Evolutionary conservation across 2,329 filamentous ascomycete genomes (phyloP).

Genomic region (Monosporascus sp.): DNA sequence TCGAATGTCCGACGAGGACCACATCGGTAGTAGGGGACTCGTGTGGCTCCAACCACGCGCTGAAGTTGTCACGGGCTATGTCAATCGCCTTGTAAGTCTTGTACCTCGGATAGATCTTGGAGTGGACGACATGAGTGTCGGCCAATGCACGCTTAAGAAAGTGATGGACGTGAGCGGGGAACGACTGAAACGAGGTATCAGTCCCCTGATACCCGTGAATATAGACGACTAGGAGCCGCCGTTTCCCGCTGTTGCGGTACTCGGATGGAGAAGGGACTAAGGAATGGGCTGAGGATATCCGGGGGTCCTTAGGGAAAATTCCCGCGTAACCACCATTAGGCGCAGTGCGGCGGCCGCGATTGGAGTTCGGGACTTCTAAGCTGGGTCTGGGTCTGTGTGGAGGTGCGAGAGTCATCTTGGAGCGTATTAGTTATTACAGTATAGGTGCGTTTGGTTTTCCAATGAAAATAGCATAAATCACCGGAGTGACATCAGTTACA

Average conservation of each 20-base stretch:
- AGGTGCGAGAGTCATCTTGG: not conserved
- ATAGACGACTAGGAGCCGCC: constrained; percentile 69
- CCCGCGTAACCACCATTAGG: constrained; percentile 13
- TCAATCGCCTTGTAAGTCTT: constrained; percentile 68
- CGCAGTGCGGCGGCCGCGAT: not conserved
- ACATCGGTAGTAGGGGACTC: constrained; percentile 70
- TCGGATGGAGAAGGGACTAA: constrained; percentile 23
- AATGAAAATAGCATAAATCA: not conserved
- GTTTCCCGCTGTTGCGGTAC: constrained; percentile 29
- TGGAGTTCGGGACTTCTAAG: constrained; percentile 4
- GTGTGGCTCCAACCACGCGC: constrained; percentile 73
- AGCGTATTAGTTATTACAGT: not conserved
- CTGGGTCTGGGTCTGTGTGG: not conserved
- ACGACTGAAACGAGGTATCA: constrained; percentile 79
- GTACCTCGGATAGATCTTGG: constrained; percentile 79
- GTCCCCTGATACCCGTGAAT: constrained; percentile 90
- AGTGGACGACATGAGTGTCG: constrained; percentile 75
- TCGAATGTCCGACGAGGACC: constrained; percentile 79
- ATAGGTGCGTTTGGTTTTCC: not conserved
- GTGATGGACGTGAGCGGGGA: constrained; percentile 81
- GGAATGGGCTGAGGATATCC: constrained; percentile 42
- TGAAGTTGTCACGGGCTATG: constrained; percentile 76
- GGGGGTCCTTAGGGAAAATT: constrained; percentile 32
- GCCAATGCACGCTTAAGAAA: constrained; percentile 60
- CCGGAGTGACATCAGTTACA: not conserved